Evolutionary conservation across 2,329 filamentous ascomycete genomes (phyloP), one percentile per base, ranked within the genome.

Genomic region (Epichloe aotearoae): DNA sequence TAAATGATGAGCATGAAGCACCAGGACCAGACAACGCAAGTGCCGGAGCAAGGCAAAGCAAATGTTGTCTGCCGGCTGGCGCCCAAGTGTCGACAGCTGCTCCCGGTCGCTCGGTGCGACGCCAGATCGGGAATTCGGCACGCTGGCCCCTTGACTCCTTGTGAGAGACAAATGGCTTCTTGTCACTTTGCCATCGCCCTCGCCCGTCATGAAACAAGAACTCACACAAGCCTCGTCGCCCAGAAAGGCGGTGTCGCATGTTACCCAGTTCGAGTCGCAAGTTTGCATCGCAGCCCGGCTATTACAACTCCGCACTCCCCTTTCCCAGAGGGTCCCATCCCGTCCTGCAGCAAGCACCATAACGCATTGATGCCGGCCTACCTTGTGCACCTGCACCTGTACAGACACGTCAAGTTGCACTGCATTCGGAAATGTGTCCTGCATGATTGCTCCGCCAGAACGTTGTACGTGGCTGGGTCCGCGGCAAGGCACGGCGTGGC

Each of bases 111-210:
- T 5, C 20, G n/a, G 39, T 49, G 40, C 30, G 33, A 49, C 47
- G 33, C 33, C 47, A 49, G 30, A 37, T 30, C 47, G 47, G 47
- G 14, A 49, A 49, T 20, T 43, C 47, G 47, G 47, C 47, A 49
- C 33, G 46, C 17, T n/a, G 23, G 45, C 11, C 38, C 26, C 17
- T 34, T n/a, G 19, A 20, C 39, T 30, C 8, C n/a, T 19, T 4
- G 7, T 38, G 17, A 37, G 8, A 17, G 19, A 11, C 45, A 30
- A n/a, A 20, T 20, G 1, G 8, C 6, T 20, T 30, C 26, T n/a
- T 14, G 11, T 11, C 39, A 40, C 8, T 30, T 40, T 17, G 26
- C 8, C 15, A 40, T 41, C 39, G 17, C 7, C 39, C 1, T 19
- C 17, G 6, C 20, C n/a, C 10, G n/a, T 17, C 8, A 40, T 11